A percentile compares a stretch with the other conserved stretches of the same genome.
Evolutionary conservation across 1,284 basidiomycete genomes (phyloP).

Genomic region (Ustilago trichophora): DNA sequence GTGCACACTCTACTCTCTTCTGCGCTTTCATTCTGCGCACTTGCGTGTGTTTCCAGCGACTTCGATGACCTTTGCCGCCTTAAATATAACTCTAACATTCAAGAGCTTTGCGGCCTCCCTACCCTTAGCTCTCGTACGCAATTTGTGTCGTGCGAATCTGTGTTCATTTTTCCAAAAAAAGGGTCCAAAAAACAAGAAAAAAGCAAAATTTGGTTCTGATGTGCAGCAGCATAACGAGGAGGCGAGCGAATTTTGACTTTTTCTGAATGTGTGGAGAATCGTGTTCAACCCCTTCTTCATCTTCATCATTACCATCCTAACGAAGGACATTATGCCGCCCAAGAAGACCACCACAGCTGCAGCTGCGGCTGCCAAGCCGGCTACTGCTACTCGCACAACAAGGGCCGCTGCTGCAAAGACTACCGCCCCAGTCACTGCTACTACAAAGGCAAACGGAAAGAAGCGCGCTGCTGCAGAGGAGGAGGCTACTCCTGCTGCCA

Average conservation of each 20-base stretch:
- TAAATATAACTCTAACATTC: no score
- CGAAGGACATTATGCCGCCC: slow-evolving; percentile 28
- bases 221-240: background rate
- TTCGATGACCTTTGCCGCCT: slow-evolving; percentile 11
- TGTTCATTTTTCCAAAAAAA: no score
- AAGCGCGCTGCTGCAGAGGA: slow-evolving; percentile 19
- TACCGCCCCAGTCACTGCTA: background rate
- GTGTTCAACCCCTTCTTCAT: no score
- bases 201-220: no score
- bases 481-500: background rate
- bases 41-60: slow-evolving; percentile 26
- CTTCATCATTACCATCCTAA: no score
- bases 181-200: no score
- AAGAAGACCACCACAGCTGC: slow-evolving; percentile 32
- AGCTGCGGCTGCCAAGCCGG: background rate
- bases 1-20: no score
- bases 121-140: no score
- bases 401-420: slow-evolving; percentile 2
- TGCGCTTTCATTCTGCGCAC: no score
- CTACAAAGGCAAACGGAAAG: slow-evolving; percentile 28
- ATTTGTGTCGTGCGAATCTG: slow-evolving; percentile 24
- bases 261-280: slow-evolving; percentile 8
- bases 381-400: background rate
- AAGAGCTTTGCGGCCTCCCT: no score
- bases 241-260: slow-evolving; percentile 21